Conservation (phyloP, 2,329 filamentous ascomycete genomes). For the Aspergillus cejpii region DNA sequence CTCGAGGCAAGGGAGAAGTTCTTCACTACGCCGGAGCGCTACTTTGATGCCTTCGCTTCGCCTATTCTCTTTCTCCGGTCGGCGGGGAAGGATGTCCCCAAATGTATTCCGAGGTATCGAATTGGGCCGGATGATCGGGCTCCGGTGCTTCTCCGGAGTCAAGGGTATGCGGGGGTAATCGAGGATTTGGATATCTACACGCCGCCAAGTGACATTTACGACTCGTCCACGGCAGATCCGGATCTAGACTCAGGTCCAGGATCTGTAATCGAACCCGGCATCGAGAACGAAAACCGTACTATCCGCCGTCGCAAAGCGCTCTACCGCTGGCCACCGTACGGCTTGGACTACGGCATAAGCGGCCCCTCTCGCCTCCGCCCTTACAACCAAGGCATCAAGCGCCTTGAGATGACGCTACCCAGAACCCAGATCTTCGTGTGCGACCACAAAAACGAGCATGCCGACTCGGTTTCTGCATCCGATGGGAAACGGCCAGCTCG, state of each 20-base stretch:
- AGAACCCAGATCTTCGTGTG: conserved; percentile 26
- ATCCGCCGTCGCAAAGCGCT: conserved; percentile 32
- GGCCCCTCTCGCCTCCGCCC: conserved; percentile 13
- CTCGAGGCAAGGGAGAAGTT: conserved; percentile 31
- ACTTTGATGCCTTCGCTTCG: conserved; percentile 42
- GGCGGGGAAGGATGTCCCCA: conserved; percentile 36
- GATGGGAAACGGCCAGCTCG: neutral
- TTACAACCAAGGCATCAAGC: conserved; percentile 14
- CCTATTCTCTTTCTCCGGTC: conserved; percentile 40
- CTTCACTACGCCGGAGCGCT: conserved; percentile 35
- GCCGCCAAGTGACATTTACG: neutral
- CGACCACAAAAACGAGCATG: neutral
- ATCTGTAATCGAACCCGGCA: conserved; percentile 4
- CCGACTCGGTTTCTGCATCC: neutral
- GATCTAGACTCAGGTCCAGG: neutral
- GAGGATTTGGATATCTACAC: conserved; percentile 9
- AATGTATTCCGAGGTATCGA: conserved; percentile 28
- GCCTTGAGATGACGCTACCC: conserved; percentile 29
- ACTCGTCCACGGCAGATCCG: neutral
- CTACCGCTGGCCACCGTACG: conserved; percentile 37
- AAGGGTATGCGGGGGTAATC: neutral
- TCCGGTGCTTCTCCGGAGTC: conserved; percentile 22
- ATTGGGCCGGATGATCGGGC: conserved; percentile 32
- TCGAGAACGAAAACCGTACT: conserved; percentile 3
- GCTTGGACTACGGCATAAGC: conserved; percentile 30